A percentile compares a stretch with the other conserved stretches of the same genome.
phyloP scores from a whole-genome alignment of 164 flowering plant genomes.

The Nelumbo lutea region DNA sequence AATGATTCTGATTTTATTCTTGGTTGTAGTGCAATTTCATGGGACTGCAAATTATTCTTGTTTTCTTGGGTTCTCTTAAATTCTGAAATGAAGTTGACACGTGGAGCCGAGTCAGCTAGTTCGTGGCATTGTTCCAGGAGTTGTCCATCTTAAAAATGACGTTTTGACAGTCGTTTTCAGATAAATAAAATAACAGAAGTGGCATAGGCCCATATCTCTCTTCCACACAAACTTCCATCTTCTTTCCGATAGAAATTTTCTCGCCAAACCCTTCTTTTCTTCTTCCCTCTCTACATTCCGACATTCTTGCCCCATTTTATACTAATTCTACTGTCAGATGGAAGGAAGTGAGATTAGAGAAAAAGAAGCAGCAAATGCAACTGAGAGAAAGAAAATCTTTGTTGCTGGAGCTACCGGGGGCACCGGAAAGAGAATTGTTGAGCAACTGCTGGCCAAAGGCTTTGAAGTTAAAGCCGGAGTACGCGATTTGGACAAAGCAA shows the following conservation, averaged over 20 bases:
- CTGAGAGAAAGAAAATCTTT: constrained; percentile 56
- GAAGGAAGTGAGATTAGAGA: constrained; percentile 43
- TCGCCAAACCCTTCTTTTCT: constrained; percentile 15
- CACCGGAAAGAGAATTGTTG: constrained; percentile 89
- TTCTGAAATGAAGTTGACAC: no score
- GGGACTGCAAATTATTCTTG: no score
- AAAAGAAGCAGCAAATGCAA: constrained; percentile 17
- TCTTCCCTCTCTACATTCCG: constrained; percentile 1
- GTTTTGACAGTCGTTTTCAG: no score
- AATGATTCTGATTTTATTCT: no score
- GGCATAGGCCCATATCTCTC: constrained; percentile 2
- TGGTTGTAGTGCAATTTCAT: no score
- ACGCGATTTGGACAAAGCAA: constrained; percentile 68
- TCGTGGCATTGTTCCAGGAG: no score
- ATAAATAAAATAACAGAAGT: no score
- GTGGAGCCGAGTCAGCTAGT: no score
- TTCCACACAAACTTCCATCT: neutral
- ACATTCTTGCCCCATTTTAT: constrained; percentile 8
- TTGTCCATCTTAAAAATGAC: no score
- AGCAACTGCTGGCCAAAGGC: constrained; percentile 76
- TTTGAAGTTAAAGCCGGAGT: constrained; percentile 90
- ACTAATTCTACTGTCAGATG: constrained; percentile 41
- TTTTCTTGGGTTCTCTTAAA: no score
- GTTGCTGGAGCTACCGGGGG: constrained; percentile 94
- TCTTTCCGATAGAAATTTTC: constrained; percentile 1